Conservation (phyloP, 2,329 filamentous ascomycete species). For the Ophiostoma ips region DNA sequence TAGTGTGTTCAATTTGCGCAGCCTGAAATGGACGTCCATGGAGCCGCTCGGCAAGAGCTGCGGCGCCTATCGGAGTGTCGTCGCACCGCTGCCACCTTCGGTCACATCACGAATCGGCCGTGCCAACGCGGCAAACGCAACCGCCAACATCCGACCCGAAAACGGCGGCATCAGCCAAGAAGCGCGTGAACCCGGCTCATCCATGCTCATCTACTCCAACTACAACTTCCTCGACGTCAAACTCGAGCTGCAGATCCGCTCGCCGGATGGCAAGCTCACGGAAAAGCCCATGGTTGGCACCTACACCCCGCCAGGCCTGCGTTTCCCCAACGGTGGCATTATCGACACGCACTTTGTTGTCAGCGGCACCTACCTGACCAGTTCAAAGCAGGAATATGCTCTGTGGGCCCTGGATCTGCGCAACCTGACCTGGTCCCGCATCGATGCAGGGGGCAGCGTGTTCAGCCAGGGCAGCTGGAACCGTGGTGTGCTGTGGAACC, state of each 20-base stretch:
- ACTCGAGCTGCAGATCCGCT: conserved; percentile 77
- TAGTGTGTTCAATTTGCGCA: conserved; percentile 92
- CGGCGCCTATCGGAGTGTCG: conserved; percentile 90
- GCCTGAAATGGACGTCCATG: conserved; percentile 88
- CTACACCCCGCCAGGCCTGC: conserved; percentile 78
- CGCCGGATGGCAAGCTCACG: conserved; percentile 66
- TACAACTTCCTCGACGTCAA: conserved; percentile 98
- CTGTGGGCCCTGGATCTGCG: conserved; percentile 87
- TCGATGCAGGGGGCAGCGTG: conserved; percentile 85
- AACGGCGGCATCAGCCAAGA: conserved; percentile 37
- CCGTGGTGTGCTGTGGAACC: conserved; percentile 80
- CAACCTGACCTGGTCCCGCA: conserved; percentile 83
- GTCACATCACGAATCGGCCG: conserved; percentile 54
- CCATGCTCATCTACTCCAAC: conserved; percentile 96
- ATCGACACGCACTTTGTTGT: conserved; percentile 96
- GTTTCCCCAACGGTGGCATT: conserved; percentile 90
- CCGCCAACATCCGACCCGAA: conserved; percentile 26
- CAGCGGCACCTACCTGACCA: conserved; percentile 92
- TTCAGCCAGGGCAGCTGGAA: conserved; percentile 99
- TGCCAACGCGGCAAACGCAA: conserved; percentile 27
- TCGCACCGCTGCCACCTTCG: conserved; percentile 62
- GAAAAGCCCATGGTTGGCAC: conserved; percentile 82
- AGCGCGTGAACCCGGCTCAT: conserved; percentile 43
- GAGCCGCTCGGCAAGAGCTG: conserved; percentile 80
- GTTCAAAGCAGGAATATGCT: conserved; percentile 95